Percentiles rank a stretch among this genome's conserved stretches.
Conservation (phyloP, 345 rosid genomes). For the Salix purpurea region DNA sequence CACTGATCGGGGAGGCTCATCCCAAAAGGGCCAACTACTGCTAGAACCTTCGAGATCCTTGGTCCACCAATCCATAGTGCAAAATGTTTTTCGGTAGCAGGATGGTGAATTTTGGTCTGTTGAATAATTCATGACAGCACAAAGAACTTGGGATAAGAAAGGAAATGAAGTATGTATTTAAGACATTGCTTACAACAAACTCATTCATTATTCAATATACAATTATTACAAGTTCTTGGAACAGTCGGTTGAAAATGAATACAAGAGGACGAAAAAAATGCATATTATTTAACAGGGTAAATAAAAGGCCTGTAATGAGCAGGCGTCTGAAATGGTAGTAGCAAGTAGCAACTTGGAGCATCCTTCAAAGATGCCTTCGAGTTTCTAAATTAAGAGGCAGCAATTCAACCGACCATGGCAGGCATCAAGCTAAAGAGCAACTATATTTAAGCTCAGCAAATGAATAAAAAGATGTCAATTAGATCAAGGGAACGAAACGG, state of each 20-base stretch:
- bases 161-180: neutral
- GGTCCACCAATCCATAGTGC: constrained; percentile 82
- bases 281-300: neutral
- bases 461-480: neutral
- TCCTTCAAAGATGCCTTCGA: neutral
- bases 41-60: constrained; percentile 69
- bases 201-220: neutral
- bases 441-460: constrained; percentile 4
- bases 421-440: constrained; percentile 1
- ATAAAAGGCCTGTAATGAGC: neutral
- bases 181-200: neutral
- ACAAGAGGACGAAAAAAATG: neutral
- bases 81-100: constrained; percentile 9
- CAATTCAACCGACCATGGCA: neutral
- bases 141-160: constrained; percentile 10
- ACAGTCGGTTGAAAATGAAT: neutral
- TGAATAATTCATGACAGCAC: constrained; percentile 16
- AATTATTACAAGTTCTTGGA: neutral
- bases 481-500: constrained; percentile 1
- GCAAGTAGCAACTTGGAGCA: neutral
- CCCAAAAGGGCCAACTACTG: constrained; percentile 46
- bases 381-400: neutral
- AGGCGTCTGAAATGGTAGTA: constrained; percentile 1
- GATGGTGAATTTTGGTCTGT: constrained; percentile 34
- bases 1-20: constrained; percentile 53